phyloP scores from a whole-genome alignment of 108 stramenopile genomes.

The Fragilariopsis cylindrus region DNA sequence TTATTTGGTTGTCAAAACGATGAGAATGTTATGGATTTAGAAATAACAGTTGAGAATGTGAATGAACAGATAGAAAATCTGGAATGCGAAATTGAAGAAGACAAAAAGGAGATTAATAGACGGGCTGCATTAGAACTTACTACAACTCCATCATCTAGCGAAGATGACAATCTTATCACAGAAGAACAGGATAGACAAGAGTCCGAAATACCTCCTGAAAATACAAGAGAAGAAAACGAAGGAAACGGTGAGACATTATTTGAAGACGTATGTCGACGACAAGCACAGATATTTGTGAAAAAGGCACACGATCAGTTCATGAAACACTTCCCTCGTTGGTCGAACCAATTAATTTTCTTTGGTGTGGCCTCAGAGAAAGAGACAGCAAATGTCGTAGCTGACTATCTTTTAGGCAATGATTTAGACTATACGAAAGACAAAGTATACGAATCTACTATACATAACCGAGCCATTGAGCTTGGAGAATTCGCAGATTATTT shows the following conservation, averaged over 20 bases:
- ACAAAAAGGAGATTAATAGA: too few species aligned
- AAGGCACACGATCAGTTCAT: neutral
- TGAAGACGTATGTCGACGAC: neutral
- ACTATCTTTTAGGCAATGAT: constrained; percentile 1
- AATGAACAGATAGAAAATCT: neutral
- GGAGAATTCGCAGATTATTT: neutral
- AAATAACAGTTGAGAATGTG: neutral
- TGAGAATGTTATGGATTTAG: neutral
- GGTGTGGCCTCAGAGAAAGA: neutral
- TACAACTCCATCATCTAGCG: neutral
- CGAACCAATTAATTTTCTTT: neutral
- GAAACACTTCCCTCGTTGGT: neutral
- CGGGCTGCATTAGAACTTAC: neutral
- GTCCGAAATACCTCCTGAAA: neutral
- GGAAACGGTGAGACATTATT: neutral
- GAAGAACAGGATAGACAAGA: neutral
- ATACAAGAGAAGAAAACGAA: neutral
- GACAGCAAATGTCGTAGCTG: neutral
- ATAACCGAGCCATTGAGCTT: neutral
- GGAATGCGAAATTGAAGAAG: neutral
- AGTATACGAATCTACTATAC: neutral
- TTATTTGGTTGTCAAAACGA: neutral
- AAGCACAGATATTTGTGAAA: neutral
- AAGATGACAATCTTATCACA: neutral
- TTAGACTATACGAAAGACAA: neutral